These are phyloP conservation scores for Penicillium janthinellum DNA, from an alignment of 2,329 filamentous ascomycete species.

Conservation along the genomic window DNA sequence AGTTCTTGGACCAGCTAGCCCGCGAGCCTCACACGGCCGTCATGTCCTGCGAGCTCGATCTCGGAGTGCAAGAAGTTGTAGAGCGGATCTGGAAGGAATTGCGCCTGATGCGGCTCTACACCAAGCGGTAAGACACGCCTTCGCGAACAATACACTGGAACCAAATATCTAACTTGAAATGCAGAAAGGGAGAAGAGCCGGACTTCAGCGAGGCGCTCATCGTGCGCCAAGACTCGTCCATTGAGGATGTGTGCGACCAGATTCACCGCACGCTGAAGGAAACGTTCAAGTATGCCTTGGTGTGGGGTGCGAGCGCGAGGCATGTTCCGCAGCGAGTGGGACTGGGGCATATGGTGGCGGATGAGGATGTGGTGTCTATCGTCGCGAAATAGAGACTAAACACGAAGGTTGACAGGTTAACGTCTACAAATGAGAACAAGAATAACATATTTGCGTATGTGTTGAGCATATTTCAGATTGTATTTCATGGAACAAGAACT, in stretches of 20 bases:
- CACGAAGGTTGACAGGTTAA: neutral
- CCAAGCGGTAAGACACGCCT: slow-evolving; percentile 63
- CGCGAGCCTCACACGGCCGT: slow-evolving; percentile 92
- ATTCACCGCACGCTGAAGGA: slow-evolving; percentile 95
- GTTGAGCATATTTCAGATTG: slow-evolving; percentile 14
- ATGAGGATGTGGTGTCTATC: slow-evolving; percentile 70
- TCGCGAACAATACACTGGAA: neutral
- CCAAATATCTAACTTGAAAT: slow-evolving; percentile 5
- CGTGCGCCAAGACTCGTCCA: slow-evolving; percentile 80
- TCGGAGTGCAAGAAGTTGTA: slow-evolving; percentile 90
- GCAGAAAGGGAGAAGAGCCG: slow-evolving; percentile 82
- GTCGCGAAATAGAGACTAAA: slow-evolving; percentile 49
- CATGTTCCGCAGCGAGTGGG: slow-evolving; percentile 95
- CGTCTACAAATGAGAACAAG: neutral
- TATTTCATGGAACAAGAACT: slow-evolving; percentile 13
- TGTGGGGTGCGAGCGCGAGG: slow-evolving; percentile 95
- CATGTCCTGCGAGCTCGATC: slow-evolving; percentile 95
- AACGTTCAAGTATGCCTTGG: slow-evolving; percentile 96
- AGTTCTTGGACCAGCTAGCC: slow-evolving; percentile 89
- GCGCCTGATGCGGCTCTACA: slow-evolving; percentile 87
- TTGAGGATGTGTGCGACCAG: slow-evolving; percentile 96
- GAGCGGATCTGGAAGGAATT: slow-evolving; percentile 95
- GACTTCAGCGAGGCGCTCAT: slow-evolving; percentile 91
- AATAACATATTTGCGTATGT: neutral
- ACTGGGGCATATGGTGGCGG: slow-evolving; percentile 73